Base-by-base conservation (phyloP, 495 filamentous ascomycete genomes). In the Staphylotrichum longicolle region DNA sequence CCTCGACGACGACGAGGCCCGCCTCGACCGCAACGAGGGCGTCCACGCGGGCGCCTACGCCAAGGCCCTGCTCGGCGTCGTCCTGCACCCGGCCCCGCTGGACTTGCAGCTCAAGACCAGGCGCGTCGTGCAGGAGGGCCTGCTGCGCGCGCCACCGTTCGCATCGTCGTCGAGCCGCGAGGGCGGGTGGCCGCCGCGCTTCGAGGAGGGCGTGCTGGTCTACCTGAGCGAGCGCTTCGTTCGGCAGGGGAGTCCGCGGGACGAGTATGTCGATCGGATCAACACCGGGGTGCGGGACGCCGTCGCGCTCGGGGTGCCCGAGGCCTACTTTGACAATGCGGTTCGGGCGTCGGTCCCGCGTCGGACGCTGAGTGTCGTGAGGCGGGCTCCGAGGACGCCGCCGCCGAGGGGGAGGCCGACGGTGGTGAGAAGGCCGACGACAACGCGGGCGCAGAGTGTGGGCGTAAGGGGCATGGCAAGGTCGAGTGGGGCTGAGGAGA, bases 1-100 rank as follows among this genome's bases (percentile, higher is more conserved):
- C 42, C 5, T 12, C 11, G 42, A 45, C 6, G 48, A 51, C 32
- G 48, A 51, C 10, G 48, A 51, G 48, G 6, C 15, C 11, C 48
- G 48, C 48, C 48, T 51, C 32, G 48, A 51, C 48, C 48, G 48
- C 48, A 51, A 5, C 48, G 32, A 51, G 32, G 48, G 48, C 32
- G 32, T 51, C 5, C 48, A 34, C 32, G 7, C 32, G 3, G 48
- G 48, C 10, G 48, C 48, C 11, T 51, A 51, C 10, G 11, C 48
- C 11, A 51, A 51, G 48, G 48, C 11, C 3, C 4, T 8, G 2
- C 48, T 34, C 11, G 5, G 7, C 11, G 48, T 51, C 15, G 48
- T 51, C 10, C 32, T 51, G 33, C 35, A 51, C 33, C 10, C 9
- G 27, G 47, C 48, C 11, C 32, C 48, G 32, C 32, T 33, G 4